Base-by-base conservation (phyloP, 805 yeast genomes). In the Wickerhamiella galacta region DNA sequence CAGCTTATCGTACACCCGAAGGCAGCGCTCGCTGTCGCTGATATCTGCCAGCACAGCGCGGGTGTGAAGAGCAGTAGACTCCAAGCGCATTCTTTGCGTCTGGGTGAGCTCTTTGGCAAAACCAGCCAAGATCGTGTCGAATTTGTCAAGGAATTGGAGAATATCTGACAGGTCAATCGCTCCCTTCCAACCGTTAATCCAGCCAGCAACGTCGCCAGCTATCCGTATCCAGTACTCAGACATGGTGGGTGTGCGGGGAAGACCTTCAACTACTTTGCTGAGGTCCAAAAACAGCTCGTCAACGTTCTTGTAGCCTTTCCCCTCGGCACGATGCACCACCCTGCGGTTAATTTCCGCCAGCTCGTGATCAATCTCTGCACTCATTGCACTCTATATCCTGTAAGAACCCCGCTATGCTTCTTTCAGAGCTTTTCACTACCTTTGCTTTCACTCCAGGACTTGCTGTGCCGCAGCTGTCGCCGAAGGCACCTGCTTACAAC, bases 131-230 rank as follows among this genome's bases (percentile, higher is more conserved):
- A 17, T 4, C 8, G 12, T 14, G 22, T 27, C 25, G 11, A 20
- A 12, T 12, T 26, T n/a, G 26, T 19, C 25, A 4, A 33, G 17
- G 11, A 16, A n/a, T n/a, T 18, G 11, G 15, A 17, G 15, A 4
- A 18, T 26, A 16, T 21, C 24, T n/a, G 27, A 31, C 10, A 18
- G 19, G 22, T 33, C 35, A 17, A 28, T 14, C 9, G 16, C 19
- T 4, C 22, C 12, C 11, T 29, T 28, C 34, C 58, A 58, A 41
- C 63, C 70, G 10, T 57, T 63, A 6, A 73, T 41, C 42, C 67
- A 76, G 40, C 75, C 85, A 30, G 71, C 63, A 19, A 75, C 46
- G 39, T 76, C 83, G 31, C 77, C 81, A 31, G 80, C 67, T 2
- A 78, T 61, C 25, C 64, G 62, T 16, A 80, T 56, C 12, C 76